Evolutionary conservation across 345 rosid genomes (phyloP).

Genomic region (Citrus unshiu): DNA sequence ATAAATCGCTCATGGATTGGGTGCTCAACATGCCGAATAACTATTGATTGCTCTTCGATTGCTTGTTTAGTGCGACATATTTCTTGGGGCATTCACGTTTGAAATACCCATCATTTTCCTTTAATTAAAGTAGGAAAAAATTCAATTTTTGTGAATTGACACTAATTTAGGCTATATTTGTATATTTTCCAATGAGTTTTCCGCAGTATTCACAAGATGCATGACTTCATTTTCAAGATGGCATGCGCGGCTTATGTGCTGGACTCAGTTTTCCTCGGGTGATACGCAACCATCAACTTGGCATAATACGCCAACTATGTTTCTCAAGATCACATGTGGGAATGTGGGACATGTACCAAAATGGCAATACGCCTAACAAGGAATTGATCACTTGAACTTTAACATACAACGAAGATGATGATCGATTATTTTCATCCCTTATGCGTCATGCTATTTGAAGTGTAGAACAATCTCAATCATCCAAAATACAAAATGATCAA

Average conservation of each 20-base stretch:
- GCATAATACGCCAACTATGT: not conserved
- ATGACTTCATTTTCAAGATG: not conserved
- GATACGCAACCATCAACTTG: not conserved
- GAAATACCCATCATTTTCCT: too few relatives aligned
- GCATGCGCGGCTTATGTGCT: not conserved
- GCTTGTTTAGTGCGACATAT: too few relatives aligned
- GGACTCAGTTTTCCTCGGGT: not conserved
- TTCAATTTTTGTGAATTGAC: too few relatives aligned
- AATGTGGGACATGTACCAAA: not conserved
- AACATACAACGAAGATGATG: not conserved
- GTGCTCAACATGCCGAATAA: too few relatives aligned
- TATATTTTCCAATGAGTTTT: too few relatives aligned
- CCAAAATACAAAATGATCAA: not conserved
- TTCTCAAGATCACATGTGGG: not conserved
- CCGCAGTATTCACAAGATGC: not conserved
- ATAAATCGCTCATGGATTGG: too few relatives aligned
- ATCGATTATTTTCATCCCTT: not conserved
- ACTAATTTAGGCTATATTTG: too few relatives aligned
- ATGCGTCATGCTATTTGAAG: not conserved
- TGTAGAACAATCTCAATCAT: not conserved
- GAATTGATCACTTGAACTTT: not conserved
- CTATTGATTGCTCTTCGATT: too few relatives aligned
- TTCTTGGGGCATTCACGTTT: too few relatives aligned
- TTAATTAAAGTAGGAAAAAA: too few relatives aligned
- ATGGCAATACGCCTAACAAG: slow-evolving; percentile 3